Evolutionary conservation across 2,329 filamentous ascomycete species (phyloP), one percentile per base, ranked within the genome.

Genomic region (Karstenula rhodostoma): DNA sequence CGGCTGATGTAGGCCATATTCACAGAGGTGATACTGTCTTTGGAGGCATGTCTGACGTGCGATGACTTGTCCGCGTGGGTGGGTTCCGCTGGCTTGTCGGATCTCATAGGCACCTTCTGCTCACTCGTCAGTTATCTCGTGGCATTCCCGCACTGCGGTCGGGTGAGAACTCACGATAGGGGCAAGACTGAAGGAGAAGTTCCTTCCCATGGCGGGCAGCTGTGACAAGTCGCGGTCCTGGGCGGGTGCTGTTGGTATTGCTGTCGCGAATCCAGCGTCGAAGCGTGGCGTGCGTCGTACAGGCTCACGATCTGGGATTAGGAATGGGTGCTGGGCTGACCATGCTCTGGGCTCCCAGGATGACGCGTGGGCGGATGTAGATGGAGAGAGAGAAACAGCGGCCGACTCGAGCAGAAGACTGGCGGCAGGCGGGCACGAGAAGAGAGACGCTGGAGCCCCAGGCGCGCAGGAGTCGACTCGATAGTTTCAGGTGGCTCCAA

Each of bases 161-260:
- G 8, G 7, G 9, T 17, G n/a, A 40, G 46, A 42, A 70, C 77
- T 58, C 69, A 81, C 79, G 51, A 80, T 72, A 52, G 78, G 78
- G 58, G 77, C 76, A 57, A 80, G 66, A 59, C 77, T 78, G 70
- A 81, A 79, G 56, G 79, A 78, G 63, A 82, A 82, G 67, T 81
- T 82, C 52, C 78, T 75, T 69, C 77, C 77, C 77, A 79, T 80
- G 57, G 51, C 62, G 64, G 55, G 52, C 23, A n/a, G 25, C 23
- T 5, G 27, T 22, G 55, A 44, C 35, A 35, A 19, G 23, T 12
- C 15, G 13, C 7, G 23, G 23, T 22, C 37, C 13, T 40, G 37
- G 15, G 17, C n/a, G 19, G 42, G 19, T 4, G 17, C 35, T 37
- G 15, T n/a, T n/a, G 37, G 7, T 40, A n/a, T n/a, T n/a, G 37